A percentile compares a stretch with the other conserved stretches of the same genome.
Conservation (phyloP, 306 rosid species). For the Medicago lupulina region DNA sequence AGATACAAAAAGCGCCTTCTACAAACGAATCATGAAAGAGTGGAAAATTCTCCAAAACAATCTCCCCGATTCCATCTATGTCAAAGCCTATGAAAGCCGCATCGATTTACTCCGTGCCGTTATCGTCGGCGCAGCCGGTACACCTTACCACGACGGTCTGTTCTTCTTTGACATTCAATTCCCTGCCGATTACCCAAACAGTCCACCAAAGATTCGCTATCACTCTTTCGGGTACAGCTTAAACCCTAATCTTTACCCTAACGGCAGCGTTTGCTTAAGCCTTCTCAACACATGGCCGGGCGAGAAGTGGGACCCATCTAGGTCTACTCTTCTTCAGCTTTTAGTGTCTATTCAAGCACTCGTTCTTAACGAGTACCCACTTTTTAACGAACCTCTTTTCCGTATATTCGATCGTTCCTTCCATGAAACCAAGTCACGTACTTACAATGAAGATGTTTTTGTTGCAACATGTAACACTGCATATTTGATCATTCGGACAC, state of each 20-base stretch:
- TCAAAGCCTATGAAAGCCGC: neutral
- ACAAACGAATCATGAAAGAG: conserved; percentile 1
- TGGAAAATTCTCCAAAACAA: conserved; percentile 7
- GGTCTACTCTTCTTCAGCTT: neutral
- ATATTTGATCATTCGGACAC: neutral
- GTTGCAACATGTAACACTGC: neutral
- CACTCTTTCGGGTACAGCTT: neutral
- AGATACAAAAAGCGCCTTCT: neutral
- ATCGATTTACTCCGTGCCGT: conserved; percentile 18
- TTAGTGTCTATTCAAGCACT: conserved; percentile 9
- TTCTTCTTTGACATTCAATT: conserved; percentile 10
- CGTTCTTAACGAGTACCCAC: neutral
- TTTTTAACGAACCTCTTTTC: neutral
- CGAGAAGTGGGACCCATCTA: conserved; percentile 1
- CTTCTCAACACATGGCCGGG: neutral
- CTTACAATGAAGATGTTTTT: neutral
- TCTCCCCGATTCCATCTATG: neutral
- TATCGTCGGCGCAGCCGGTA: conserved; percentile 4
- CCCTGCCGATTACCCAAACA: neutral
- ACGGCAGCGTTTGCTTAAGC: neutral
- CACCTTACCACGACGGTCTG: conserved; percentile 18
- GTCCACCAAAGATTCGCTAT: neutral
- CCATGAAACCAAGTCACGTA: neutral
- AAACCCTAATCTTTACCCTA: neutral
- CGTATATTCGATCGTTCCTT: neutral